phyloP scores from a whole-genome alignment of 2,329 filamentous ascomycete genomes.

The Pseudogymnoascus sp. region DNA sequence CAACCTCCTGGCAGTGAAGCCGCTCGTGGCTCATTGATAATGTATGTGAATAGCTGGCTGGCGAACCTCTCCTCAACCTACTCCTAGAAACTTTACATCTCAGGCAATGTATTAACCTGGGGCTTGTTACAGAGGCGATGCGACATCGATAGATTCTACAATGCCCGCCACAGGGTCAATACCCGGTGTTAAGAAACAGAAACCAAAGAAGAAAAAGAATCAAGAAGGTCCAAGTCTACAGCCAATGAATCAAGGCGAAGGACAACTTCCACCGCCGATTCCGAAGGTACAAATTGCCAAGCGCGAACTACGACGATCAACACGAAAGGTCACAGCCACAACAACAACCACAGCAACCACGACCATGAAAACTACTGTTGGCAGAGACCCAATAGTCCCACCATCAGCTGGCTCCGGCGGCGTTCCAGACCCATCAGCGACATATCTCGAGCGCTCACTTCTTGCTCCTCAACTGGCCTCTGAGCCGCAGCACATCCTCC shows the following conservation, averaged over 20 bases:
- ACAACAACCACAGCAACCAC: not conserved
- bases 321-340: not conserved
- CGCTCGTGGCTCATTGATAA: not conserved
- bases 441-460: constrained; percentile 52
- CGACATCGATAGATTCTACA: not conserved
- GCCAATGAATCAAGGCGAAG: not conserved
- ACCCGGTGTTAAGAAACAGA: not conserved
- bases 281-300: not conserved
- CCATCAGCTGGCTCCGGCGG: constrained; percentile 8
- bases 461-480: constrained; percentile 34
- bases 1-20: not conserved
- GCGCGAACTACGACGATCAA: not conserved
- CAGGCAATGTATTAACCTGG: not conserved
- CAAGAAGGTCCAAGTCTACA: not conserved
- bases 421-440: constrained; percentile 48
- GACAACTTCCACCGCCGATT: not conserved
- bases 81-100: not conserved
- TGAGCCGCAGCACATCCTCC: constrained; percentile 55
- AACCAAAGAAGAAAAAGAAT: not conserved
- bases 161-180: not conserved
- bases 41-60: not conserved
- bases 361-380: not conserved
- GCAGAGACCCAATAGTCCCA: not conserved
- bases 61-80: not conserved
- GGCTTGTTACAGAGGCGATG: not conserved